A percentile compares a stretch with the other conserved stretches of the same genome.
Conservation (phyloP, 1,284 basidiomycete species). For the Pseudozyma thailandica region DNA sequence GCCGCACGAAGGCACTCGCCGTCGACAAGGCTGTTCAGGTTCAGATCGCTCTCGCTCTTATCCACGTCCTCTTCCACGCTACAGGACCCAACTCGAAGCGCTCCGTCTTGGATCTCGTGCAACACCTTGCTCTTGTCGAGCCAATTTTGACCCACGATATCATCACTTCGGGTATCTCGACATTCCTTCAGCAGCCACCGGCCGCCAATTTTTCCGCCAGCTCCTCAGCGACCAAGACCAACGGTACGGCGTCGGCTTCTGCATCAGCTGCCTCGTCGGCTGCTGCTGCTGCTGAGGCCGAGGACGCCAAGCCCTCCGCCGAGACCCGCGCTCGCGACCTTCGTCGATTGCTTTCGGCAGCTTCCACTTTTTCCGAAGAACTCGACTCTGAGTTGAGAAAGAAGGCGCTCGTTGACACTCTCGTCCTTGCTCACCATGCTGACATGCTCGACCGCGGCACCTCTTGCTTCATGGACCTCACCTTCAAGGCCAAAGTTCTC, state of each 20-base stretch:
- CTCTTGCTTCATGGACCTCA: conserved; percentile 61
- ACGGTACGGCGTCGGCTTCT: conserved; percentile 17
- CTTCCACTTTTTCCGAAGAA: conserved; percentile 41
- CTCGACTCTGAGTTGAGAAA: conserved; percentile 27
- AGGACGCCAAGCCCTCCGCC: conserved; percentile 38
- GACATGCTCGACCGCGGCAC: conserved; percentile 52
- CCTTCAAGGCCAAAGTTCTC: conserved; percentile 54
- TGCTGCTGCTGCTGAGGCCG: conserved; percentile 30
- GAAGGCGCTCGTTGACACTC: conserved; percentile 54
- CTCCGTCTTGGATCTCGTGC: conserved; percentile 19
- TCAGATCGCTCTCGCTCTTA: conserved; percentile 42
- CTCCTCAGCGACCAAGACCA: conserved; percentile 20
- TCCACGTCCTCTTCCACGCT: conserved; percentile 48
- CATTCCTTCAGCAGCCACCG: conserved; percentile 35
- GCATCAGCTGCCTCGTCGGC: conserved; percentile 8
- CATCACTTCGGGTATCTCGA: conserved; percentile 39
- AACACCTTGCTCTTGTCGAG: conserved; percentile 22
- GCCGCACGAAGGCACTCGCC: conserved; percentile 11
- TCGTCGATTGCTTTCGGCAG: conserved; percentile 45
- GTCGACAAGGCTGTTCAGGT: conserved; percentile 40
- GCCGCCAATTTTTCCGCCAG: conserved; percentile 1
- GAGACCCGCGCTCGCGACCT: conserved; percentile 48
- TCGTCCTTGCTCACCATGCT: conserved; percentile 62
- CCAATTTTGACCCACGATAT: conserved; percentile 43
- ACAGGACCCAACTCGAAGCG: conserved; percentile 35